Evolutionary conservation across 179 eudicot genomes (phyloP).

Genomic region (Pouteria campechiana): DNA sequence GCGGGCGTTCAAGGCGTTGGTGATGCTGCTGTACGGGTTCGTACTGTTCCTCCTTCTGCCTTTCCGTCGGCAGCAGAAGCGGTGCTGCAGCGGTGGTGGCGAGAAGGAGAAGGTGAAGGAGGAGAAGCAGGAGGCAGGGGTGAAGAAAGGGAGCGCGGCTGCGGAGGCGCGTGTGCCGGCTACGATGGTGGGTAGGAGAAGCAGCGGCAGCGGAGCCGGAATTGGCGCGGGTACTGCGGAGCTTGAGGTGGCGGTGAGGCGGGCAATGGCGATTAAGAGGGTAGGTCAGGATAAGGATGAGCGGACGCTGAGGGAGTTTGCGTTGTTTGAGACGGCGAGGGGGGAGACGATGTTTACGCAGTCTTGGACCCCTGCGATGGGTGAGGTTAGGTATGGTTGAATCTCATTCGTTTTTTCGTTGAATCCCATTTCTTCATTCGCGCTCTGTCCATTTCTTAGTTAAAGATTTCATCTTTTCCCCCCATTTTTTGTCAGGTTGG

Average conservation of each 20-base stretch:
- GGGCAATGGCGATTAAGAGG: constrained; percentile 47
- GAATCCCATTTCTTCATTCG: constrained; percentile 1
- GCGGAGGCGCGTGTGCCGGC: constrained; percentile 31
- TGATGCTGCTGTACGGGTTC: constrained; percentile 23
- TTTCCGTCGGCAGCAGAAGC: constrained; percentile 14
- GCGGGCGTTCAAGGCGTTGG: constrained; percentile 24
- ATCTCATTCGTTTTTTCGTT: not conserved
- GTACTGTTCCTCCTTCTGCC: constrained; percentile 15
- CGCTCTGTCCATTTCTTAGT: no score
- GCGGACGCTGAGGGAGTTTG: constrained; percentile 30
- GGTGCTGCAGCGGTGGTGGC: constrained; percentile 1
- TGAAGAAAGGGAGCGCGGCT: not conserved
- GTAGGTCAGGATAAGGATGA: constrained; percentile 31
- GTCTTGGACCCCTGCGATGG: constrained; percentile 54
- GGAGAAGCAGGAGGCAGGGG: constrained; percentile 8
- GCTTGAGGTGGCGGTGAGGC: constrained; percentile 42
- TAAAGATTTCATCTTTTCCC: no score
- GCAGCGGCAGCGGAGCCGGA: constrained; percentile 5
- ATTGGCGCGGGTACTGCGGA: constrained; percentile 18
- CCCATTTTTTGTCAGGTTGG: no score
- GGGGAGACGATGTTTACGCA: constrained; percentile 68
- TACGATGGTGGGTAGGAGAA: constrained; percentile 30
- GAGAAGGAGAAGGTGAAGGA: constrained; percentile 1
- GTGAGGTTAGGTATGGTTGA: constrained; percentile 27
- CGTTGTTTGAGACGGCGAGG: constrained; percentile 28